A percentile compares a stretch with the other conserved stretches of the same genome.
phyloP scores from a whole-genome alignment of 352 stramenopile genomes.

The Phytopythium kandeliae region DNA sequence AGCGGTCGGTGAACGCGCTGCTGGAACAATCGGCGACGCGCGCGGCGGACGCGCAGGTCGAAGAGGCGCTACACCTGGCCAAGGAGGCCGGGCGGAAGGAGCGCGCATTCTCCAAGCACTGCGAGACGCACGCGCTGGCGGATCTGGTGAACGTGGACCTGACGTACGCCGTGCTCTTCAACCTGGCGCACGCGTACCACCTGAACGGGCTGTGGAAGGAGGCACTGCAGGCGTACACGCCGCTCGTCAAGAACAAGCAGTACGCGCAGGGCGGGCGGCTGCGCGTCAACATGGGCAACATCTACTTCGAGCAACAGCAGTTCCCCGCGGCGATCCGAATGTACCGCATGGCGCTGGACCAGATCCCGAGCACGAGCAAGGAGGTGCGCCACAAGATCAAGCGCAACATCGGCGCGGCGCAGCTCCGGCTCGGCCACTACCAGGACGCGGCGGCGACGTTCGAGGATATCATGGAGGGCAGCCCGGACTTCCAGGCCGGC shows the following conservation, averaged over 20 bases:
- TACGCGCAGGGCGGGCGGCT: conserved; percentile 88
- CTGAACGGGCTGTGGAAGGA: conserved; percentile 93
- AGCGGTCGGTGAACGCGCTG: conserved; percentile 88
- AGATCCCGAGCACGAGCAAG: conserved; percentile 93
- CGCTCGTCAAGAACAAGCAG: conserved; percentile 96
- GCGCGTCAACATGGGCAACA: conserved; percentile 97
- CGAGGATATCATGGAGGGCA: conserved; percentile 93
- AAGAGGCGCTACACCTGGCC: conserved; percentile 84
- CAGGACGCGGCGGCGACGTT: conserved; percentile 93
- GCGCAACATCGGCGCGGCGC: conserved; percentile 94
- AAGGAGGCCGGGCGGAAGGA: conserved; percentile 89
- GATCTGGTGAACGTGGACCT: conserved; percentile 93
- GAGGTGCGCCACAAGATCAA: conserved; percentile 95
- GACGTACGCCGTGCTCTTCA: conserved; percentile 94
- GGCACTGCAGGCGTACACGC: conserved; percentile 92
- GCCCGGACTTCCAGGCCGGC: conserved; percentile 92
- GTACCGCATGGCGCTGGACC: conserved; percentile 97
- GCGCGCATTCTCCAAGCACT: conserved; percentile 87
- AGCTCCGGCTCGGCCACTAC: conserved; percentile 92
- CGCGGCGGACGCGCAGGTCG: conserved; percentile 66
- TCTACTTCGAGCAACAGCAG: conserved; percentile 95
- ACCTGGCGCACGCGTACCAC: conserved; percentile 92
- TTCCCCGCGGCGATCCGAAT: conserved; percentile 94
- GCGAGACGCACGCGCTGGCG: conserved; percentile 81
- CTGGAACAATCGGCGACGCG: conserved; percentile 89